A percentile compares a stretch with the other conserved stretches of the same genome.
Conservation (phyloP, 1,284 basidiomycete species). For the Anthracocystis setariae region DNA sequence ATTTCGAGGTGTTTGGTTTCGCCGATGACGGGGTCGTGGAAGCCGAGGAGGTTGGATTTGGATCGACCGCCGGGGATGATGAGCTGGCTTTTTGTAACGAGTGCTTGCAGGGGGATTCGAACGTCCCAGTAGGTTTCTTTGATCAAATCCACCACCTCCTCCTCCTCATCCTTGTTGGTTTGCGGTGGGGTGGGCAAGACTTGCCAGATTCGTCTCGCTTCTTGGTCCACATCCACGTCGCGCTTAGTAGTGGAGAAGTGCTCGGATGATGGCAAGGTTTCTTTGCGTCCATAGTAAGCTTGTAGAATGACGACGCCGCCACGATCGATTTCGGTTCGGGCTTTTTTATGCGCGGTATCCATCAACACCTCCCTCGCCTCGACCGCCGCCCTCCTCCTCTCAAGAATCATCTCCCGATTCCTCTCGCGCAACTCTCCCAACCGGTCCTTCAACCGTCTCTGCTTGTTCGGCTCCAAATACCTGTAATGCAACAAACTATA, state of each 20-base stretch:
- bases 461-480: slow-evolving; percentile 73
- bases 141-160: background rate
- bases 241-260: too few relatives aligned
- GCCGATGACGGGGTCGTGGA: slow-evolving; percentile 79
- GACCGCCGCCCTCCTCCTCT: slow-evolving; percentile 73
- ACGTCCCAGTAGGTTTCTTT: slow-evolving; percentile 76
- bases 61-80: slow-evolving; percentile 79
- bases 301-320: slow-evolving; percentile 77
- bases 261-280: slow-evolving; percentile 35
- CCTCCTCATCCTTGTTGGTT: background rate
- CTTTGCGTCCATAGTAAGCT: slow-evolving; percentile 72
- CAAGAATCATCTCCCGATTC: slow-evolving; percentile 74
- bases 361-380: slow-evolving; percentile 71
- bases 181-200: too few relatives aligned
- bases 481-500: slow-evolving; percentile 73
- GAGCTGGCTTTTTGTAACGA: slow-evolving; percentile 81
- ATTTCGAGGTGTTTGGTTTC: slow-evolving; percentile 77
- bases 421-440: slow-evolving; percentile 73
- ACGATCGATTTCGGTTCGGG: slow-evolving; percentile 68
- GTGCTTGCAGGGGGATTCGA: slow-evolving; percentile 80
- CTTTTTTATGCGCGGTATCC: slow-evolving; percentile 69
- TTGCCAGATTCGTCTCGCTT: too few relatives aligned
- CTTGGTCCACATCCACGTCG: too few relatives aligned
- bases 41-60: slow-evolving; percentile 78
- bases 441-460: slow-evolving; percentile 67